Conservation (phyloP, 768 basidiomycete species). For the Naematelia aurantialba region DNA sequence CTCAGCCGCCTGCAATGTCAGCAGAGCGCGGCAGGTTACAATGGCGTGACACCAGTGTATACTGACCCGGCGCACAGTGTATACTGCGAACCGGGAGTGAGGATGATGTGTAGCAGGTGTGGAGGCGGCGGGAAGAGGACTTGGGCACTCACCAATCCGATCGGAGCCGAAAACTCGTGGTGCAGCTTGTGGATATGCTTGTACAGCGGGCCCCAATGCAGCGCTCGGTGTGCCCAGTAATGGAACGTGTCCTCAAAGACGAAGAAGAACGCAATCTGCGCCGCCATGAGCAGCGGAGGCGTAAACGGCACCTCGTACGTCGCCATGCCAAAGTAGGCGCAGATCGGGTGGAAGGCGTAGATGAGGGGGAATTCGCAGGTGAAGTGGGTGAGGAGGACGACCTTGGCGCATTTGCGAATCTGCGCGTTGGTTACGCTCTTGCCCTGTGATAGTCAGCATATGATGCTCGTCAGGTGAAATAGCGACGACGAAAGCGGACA, state of each 20-base stretch:
- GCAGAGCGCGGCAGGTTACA: neutral
- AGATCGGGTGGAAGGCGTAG: constrained; percentile 85
- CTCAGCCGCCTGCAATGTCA: constrained; percentile 62
- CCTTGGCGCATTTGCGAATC: constrained; percentile 94
- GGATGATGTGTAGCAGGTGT: neutral
- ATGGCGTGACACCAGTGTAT: neutral
- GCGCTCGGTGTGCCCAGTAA: constrained; percentile 85
- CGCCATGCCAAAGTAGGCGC: constrained; percentile 78
- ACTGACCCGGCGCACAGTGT: too few relatives aligned
- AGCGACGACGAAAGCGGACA: too few relatives aligned
- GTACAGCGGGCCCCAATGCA: constrained; percentile 72
- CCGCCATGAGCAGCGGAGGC: constrained; percentile 61
- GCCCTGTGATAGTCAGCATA: constrained; percentile 30
- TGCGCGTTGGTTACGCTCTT: constrained; percentile 76
- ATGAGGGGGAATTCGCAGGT: constrained; percentile 90
- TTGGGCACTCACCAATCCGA: constrained; percentile 64
- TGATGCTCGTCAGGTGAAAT: too few relatives aligned
- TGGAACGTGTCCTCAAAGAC: constrained; percentile 96
- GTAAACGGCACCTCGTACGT: constrained; percentile 95
- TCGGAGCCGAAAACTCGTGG: constrained; percentile 94
- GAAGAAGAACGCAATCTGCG: constrained; percentile 83
- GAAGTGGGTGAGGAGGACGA: constrained; percentile 89
- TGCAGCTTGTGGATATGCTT: constrained; percentile 95
- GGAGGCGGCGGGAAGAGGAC: neutral
- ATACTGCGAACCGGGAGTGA: neutral